Percentiles rank a stretch among this genome's conserved stretches.
phyloP scores from a whole-genome alignment of 495 filamentous ascomycete species.

The Hypomontagnella monticulosa region DNA sequence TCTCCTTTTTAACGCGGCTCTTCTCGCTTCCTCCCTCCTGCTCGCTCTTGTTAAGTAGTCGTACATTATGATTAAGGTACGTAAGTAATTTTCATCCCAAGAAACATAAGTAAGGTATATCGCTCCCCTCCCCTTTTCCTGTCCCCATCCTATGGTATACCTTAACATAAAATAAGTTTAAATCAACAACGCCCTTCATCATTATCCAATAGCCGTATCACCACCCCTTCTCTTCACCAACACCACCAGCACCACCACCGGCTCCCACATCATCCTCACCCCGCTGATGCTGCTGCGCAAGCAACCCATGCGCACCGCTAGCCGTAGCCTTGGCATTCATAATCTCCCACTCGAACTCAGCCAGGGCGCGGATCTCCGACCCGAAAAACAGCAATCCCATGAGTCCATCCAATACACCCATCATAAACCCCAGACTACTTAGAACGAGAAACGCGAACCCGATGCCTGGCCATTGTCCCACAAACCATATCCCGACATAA shows the following conservation, averaged over 20 bases:
- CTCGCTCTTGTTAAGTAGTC: background rate
- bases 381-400: constrained; percentile 88
- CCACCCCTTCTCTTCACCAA: constrained; percentile 14
- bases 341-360: constrained; percentile 96
- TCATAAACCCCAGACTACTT: constrained; percentile 76
- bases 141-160: too few relatives aligned
- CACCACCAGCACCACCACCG: constrained; percentile 8
- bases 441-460: constrained; percentile 83
- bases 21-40: background rate
- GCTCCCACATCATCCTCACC: constrained; percentile 22
- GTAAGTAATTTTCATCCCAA: background rate
- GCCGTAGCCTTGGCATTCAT: constrained; percentile 65
- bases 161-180: background rate
- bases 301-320: constrained; percentile 37
- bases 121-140: background rate
- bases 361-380: constrained; percentile 82
- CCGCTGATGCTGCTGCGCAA: constrained; percentile 23
- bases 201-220: background rate
- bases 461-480: constrained; percentile 70
- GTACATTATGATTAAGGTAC: background rate
- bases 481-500: constrained; percentile 87
- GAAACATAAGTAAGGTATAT: constrained; percentile 1
- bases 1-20: background rate
- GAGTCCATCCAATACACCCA: constrained; percentile 82
- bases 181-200: background rate